Evolutionary conservation across 83 land plant species (phyloP), one percentile per base, ranked within the genome.

Genomic region (Picea abies): DNA sequence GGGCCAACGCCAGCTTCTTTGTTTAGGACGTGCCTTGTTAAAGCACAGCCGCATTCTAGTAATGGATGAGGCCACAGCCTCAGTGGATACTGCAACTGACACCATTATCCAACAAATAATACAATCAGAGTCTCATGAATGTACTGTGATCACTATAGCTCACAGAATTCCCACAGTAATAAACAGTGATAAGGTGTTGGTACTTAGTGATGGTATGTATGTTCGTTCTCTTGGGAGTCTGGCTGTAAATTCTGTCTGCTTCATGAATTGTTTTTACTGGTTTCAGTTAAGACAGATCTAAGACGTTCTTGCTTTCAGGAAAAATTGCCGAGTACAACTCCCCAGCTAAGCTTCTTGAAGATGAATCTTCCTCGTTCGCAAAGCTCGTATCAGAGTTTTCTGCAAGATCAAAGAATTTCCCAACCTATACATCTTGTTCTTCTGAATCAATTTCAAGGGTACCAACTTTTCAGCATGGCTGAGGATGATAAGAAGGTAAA

Each of bases 41-140:
- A 89, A 89, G 68, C 89, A 83, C 61, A 88, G 91, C 79, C 89
- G 86, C 44, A 73, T 93, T 17, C 77, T 93, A 65, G 93, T 93
- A 25, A 91, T 93, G 23, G 95, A 93, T 83, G 95, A 93, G 84
- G 95, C 95, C 5, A 93, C 95, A 39, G 93, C 95, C 17, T 93
- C 95, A 7, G 93, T 93, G 4, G 95, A 93, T 58, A 87, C 89
- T 12, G 88, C 87, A 26, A 93, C 95, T 10, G 95, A 93, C 71
- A 84, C 83, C 83, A 65, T 91, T 73, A 91, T 93, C 82, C 95
- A 91, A 82, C 75, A 83, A 26, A 91, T 91, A 3, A 84, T 93
- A 1, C 67, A 85, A 14, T 67, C 82, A 37, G 90, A 89, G 62
- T 90, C 91, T 66, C 22, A 77, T 11, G 80, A 87, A 64, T 86